These are phyloP conservation scores for Torrubiella hemipterigena DNA, from an alignment of 2,329 filamentous ascomycete species.

Conservation along the genomic window DNA sequence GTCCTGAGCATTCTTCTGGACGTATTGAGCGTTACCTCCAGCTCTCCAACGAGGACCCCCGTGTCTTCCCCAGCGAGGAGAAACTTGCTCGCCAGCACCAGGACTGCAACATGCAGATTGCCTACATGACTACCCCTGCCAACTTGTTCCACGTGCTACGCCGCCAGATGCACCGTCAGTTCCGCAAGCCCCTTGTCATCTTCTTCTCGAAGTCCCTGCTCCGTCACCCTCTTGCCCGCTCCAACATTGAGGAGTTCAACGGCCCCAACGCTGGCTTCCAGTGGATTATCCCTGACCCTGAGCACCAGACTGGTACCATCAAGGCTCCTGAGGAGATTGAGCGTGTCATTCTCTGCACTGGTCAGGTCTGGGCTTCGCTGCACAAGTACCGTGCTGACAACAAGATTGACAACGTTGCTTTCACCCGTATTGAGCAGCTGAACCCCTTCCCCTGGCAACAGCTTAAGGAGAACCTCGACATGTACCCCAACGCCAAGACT, in stretches of 20 bases:
- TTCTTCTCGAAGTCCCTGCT: conserved; percentile 98
- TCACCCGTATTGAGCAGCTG: conserved; percentile 93
- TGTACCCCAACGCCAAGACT: conserved; percentile 93
- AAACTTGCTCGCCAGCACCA: conserved; percentile 96
- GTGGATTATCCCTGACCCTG: conserved; percentile 89
- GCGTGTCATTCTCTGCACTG: conserved; percentile 86
- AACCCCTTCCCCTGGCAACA: conserved; percentile 99
- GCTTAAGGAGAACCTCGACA: conserved; percentile 91
- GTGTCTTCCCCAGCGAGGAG: conserved; percentile 76
- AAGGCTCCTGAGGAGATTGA: conserved; percentile 77
- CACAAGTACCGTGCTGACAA: conserved; percentile 83
- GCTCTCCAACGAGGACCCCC: conserved; percentile 93
- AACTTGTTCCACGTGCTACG: conserved; percentile 96
- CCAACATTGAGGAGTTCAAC: conserved; percentile 79
- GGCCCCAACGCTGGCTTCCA: conserved; percentile 79
- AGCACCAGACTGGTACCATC: conserved; percentile 64
- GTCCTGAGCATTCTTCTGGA: conserved; percentile 94
- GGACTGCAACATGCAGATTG: conserved; percentile 99
- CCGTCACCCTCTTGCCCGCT: conserved; percentile 85
- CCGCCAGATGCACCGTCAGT: conserved; percentile 97
- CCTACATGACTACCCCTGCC: conserved; percentile 89
- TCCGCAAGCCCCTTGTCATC: conserved; percentile 93
- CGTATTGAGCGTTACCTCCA: conserved; percentile 96
- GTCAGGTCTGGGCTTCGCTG: conserved; percentile 85
- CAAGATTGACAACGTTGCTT: conserved; percentile 78